These are phyloP conservation scores for Mycena rosella DNA, from an alignment of 768 basidiomycete species.

Conservation along the genomic window DNA sequence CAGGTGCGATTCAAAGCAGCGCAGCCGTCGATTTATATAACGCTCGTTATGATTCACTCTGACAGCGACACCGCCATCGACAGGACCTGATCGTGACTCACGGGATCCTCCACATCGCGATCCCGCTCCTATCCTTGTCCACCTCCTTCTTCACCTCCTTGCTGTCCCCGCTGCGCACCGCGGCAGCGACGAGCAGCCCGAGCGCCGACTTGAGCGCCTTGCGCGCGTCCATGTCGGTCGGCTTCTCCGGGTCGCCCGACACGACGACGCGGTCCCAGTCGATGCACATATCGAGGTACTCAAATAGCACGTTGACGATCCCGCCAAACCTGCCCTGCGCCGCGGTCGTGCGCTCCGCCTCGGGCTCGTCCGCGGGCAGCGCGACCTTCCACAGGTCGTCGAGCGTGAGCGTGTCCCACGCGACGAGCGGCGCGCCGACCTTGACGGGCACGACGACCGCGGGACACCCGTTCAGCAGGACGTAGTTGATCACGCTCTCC, in stretches of 20 bases:
- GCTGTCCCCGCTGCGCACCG: conserved; percentile 64
- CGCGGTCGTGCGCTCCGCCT: conserved; percentile 48
- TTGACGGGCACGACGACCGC: conserved; percentile 71
- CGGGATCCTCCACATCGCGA: conserved; percentile 77
- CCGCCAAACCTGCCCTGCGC: conserved; percentile 60
- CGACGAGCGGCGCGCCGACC: conserved; percentile 70
- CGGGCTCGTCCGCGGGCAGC: conserved; percentile 44
- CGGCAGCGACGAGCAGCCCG: conserved; percentile 64
- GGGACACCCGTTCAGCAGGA: conserved; percentile 72
- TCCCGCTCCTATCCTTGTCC: conserved; percentile 68
- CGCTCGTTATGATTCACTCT: background rate
- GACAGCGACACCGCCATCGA: background rate
- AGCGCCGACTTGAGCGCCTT: conserved; percentile 62
- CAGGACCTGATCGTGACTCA: no score
- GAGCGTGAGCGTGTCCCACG: conserved; percentile 73
- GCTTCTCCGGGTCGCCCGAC: conserved; percentile 35
- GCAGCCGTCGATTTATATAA: background rate
- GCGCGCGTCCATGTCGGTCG: conserved; percentile 45
- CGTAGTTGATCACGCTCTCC: conserved; percentile 74
- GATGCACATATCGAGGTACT: conserved; percentile 71
- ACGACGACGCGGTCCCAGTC: conserved; percentile 69
- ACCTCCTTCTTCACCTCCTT: conserved; percentile 68
- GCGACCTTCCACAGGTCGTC: conserved; percentile 62
- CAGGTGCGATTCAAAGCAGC: background rate
- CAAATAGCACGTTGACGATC: conserved; percentile 66